Evolutionary conservation across 768 basidiomycete species (phyloP), one percentile per base, ranked within the genome.

Genomic region (Boletus reticulatus): DNA sequence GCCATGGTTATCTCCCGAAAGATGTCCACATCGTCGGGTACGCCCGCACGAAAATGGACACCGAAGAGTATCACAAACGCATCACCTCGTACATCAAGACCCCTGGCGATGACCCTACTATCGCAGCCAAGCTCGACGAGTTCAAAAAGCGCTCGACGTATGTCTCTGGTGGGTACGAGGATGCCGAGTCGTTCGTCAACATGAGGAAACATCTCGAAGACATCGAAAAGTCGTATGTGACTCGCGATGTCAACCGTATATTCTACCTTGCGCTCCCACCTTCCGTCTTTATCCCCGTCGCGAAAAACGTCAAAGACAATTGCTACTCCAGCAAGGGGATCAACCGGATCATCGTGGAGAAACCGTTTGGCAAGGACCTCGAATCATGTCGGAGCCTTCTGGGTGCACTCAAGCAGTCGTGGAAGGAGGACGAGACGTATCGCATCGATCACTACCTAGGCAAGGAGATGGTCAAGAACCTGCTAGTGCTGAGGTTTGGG

Each of bases 401-500:
- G 55, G 69, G 74, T 20, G 79, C 86, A 17, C 80, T 99, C 72
- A 95, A 93, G 76, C 69, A 84, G 61, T 84, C 91, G 58, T 99
- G 95, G 94, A 79, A 80, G 4, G 96, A 99, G 74, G 92, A 98
- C 29, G 97, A 99, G 78, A 98, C 95, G 11, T 99, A 91, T 85
- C 90, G 96, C 50, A 98, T 99, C 70, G 96, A 99, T 74, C 96
- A 99, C 71, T 99, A 99, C 73, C 88, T 99, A 50, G 96, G 96
- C 55, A 99, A 99, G 78, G 96, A 99, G 82, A 98, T 99, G 96
- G 92, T 98, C 69, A 99, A 99, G 81, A 99, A 98, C 73, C 72
- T 99, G 52, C 88, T 98, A 59, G 92, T 98, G 29, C 78, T 98
- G 50, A 87, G 96, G 34, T 99, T 99, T 66, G 96, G 93, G 59